phyloP scores from a whole-genome alignment of 2,329 filamentous ascomycete species.

The Fusarium sp. region DNA sequence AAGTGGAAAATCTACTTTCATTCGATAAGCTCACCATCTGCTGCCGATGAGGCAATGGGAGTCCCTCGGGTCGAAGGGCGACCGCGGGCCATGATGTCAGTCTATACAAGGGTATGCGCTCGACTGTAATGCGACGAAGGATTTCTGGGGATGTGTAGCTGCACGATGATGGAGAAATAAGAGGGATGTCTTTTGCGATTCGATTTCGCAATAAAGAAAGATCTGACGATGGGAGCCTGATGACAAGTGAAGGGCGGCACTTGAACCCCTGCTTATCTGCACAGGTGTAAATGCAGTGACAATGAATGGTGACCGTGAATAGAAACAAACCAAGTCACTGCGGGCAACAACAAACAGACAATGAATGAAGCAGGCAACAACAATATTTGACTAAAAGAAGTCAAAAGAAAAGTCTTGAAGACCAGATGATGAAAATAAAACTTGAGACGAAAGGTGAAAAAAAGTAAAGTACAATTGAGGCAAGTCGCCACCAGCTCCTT shows the following conservation, averaged over 20 bases:
- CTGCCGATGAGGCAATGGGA: slow-evolving; percentile 23
- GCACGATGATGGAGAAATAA: neutral
- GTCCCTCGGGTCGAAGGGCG: slow-evolving; percentile 43
- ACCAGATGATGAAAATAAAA: slow-evolving; percentile 16
- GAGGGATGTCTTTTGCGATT: neutral
- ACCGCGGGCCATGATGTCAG: slow-evolving; percentile 47
- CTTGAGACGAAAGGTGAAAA: slow-evolving; percentile 12
- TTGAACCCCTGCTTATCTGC: slow-evolving; percentile 26
- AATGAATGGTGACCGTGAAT: slow-evolving; percentile 18
- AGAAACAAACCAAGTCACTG: slow-evolving; percentile 11
- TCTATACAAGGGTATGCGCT: neutral
- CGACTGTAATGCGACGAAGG: neutral
- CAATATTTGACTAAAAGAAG: neutral
- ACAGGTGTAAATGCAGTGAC: slow-evolving; percentile 21
- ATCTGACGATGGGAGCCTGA: slow-evolving; percentile 1
- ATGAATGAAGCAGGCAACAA: slow-evolving; percentile 5
- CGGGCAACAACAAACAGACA: slow-evolving; percentile 18
- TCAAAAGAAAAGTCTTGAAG: neutral
- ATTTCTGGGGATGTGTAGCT: neutral
- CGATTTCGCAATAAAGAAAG: neutral
- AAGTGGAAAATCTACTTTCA: neutral
- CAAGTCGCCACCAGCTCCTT: slow-evolving; percentile 46
- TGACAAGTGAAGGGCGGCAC: slow-evolving; percentile 5
- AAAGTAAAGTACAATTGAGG: slow-evolving; percentile 19
- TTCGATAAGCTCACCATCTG: slow-evolving; percentile 29